phyloP scores from a whole-genome alignment of 1,139 yeast genomes.

The Yamadazyma oceani region DNA sequence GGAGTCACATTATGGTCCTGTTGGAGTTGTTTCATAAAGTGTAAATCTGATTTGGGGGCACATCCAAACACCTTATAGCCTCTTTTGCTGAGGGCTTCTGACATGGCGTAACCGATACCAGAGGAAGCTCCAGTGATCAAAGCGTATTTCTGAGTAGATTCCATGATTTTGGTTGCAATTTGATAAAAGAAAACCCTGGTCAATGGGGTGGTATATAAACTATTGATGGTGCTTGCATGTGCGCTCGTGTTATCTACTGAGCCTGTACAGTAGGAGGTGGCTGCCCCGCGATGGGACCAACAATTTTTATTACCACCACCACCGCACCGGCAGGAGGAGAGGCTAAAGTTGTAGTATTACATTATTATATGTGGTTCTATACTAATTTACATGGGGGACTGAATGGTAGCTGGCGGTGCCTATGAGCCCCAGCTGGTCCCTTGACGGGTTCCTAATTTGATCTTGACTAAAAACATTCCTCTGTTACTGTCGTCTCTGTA shows the following conservation, averaged over 20 bases:
- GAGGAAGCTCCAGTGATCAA: conserved; percentile 42
- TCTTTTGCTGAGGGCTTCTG: conserved; percentile 25
- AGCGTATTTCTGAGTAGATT: conserved; percentile 21
- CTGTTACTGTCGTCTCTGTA: conserved; percentile 18
- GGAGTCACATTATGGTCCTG: conserved; percentile 30
- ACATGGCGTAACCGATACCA: conserved; percentile 38
- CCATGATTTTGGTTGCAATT: too few relatives aligned
- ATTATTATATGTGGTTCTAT: too few relatives aligned
- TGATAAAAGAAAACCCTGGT: background rate
- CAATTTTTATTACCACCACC: too few relatives aligned
- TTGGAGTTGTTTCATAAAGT: conserved; percentile 28
- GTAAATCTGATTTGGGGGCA: conserved; percentile 25
- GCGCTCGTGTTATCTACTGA: too few relatives aligned
- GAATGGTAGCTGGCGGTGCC: conserved; percentile 4
- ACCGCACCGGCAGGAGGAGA: too few relatives aligned
- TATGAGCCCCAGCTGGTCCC: background rate
- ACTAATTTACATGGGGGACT: conserved; percentile 11
- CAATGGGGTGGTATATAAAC: background rate
- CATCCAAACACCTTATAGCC: conserved; percentile 39
- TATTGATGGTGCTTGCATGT: background rate
- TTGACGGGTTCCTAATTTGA: conserved; percentile 12
- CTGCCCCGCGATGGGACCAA: too few relatives aligned
- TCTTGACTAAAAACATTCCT: conserved; percentile 21
- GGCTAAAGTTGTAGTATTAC: too few relatives aligned
- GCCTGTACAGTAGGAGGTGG: too few relatives aligned